Evolutionary conservation across 208 protist genomes (phyloP).

Genomic region (Balamuthia mandrillaris): DNA sequence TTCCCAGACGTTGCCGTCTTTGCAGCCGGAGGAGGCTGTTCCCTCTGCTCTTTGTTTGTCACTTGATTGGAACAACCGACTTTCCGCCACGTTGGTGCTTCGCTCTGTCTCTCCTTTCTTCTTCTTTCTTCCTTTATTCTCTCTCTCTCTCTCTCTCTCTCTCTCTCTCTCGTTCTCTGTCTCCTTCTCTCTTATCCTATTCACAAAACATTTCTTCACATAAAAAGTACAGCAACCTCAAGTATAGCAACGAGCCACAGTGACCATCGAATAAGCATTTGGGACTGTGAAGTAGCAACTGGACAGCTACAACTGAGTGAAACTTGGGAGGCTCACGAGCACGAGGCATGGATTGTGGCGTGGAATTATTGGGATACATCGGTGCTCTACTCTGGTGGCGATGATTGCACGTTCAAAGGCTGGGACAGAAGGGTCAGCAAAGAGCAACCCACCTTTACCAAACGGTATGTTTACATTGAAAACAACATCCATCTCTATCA

Average conservation of each 20-base stretch:
- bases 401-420: slow-evolving; percentile 16
- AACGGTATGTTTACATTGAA: background rate
- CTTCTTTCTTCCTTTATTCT: background rate
- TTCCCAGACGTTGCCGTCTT: too few relatives aligned
- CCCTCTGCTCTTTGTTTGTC: background rate
- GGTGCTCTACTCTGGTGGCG: slow-evolving; percentile 8
- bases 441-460: background rate
- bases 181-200: too few relatives aligned
- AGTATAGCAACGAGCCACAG: background rate
- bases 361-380: slow-evolving; percentile 15
- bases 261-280: background rate
- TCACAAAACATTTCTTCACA: background rate
- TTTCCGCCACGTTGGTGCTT: background rate
- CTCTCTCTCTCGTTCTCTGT: background rate
- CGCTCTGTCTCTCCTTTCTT: background rate
- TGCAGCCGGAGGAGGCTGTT: too few relatives aligned
- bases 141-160: background rate
- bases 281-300: background rate
- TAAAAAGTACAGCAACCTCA: background rate
- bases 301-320: background rate
- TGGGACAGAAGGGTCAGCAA: background rate
- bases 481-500: background rate
- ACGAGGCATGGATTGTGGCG: slow-evolving; percentile 28
- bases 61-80: slow-evolving; percentile 13
- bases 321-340: slow-evolving; percentile 26